Evolutionary conservation across 768 basidiomycete species (phyloP).

Genomic region (Leccinellum luteum): DNA sequence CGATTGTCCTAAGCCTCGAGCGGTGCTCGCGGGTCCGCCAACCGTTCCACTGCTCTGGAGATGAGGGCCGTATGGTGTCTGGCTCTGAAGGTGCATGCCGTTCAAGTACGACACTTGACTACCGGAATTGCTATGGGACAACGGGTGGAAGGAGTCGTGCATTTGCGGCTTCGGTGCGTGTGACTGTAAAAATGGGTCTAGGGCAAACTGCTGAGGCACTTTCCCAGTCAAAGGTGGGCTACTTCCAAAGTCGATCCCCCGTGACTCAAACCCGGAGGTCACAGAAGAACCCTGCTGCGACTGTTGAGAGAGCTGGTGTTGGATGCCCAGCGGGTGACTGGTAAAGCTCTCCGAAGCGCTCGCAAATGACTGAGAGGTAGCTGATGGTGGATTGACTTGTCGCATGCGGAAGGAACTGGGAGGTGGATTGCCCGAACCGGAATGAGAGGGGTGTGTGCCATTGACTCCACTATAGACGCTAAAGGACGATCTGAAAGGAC

Average conservation of each 20-base stretch:
- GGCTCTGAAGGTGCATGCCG: constrained; percentile 57
- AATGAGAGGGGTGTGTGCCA: constrained; percentile 20
- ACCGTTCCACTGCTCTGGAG: constrained; percentile 44
- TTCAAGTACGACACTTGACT: constrained; percentile 38
- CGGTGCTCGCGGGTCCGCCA: constrained; percentile 16
- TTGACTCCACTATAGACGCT: constrained; percentile 31
- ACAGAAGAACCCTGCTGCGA: constrained; percentile 30
- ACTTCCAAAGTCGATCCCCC: constrained; percentile 34
- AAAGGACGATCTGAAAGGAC: constrained; percentile 37
- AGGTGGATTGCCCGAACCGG: constrained; percentile 31
- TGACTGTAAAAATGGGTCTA: constrained; percentile 35
- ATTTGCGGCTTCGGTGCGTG: constrained; percentile 28
- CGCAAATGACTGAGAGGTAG: constrained; percentile 25
- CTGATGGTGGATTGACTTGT: constrained; percentile 30
- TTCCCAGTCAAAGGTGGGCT: constrained; percentile 26
- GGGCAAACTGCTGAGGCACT: constrained; percentile 30
- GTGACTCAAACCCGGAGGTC: constrained; percentile 26
- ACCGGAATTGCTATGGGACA: constrained; percentile 31
- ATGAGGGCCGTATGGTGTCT: constrained; percentile 75
- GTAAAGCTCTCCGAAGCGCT: constrained; percentile 25
- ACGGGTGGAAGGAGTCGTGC: constrained; percentile 34
- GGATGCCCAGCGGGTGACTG: constrained; percentile 28
- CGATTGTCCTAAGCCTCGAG: constrained; percentile 31
- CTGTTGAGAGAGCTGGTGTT: constrained; percentile 35
- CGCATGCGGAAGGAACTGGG: constrained; percentile 36